Evolutionary conservation across 2,329 filamentous ascomycete genomes (phyloP).

Genomic region (Colletotrichum theobromicola): DNA sequence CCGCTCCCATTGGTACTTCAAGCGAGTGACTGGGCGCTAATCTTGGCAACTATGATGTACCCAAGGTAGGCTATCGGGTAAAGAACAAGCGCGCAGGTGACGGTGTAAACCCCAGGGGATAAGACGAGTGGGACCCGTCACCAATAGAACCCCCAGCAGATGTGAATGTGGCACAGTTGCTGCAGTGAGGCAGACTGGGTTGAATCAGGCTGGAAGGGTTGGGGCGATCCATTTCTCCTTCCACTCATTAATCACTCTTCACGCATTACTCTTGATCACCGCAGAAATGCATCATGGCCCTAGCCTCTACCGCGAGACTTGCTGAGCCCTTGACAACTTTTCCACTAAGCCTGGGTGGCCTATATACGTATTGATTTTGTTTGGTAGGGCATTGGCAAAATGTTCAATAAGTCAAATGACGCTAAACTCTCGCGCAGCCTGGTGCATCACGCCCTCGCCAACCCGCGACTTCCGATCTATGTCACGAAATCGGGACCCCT

Average conservation of each 20-base stretch:
- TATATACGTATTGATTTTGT: too few relatives aligned
- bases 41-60: background rate
- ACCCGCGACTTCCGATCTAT: background rate
- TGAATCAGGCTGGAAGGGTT: background rate
- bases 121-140: background rate
- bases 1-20: too few relatives aligned
- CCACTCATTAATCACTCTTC: too few relatives aligned
- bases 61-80: background rate
- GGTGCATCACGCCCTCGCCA: background rate
- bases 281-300: fast-evolving
- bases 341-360: background rate
- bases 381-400: background rate
- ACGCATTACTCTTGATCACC: background rate
- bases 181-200: background rate
- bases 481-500: background rate
- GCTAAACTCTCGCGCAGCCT: background rate
- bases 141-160: background rate
- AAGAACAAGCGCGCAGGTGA: background rate
- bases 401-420: background rate
- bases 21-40: too few relatives aligned
- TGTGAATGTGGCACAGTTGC: background rate
- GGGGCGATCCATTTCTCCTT: background rate
- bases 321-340: background rate
- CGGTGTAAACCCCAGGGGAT: background rate
- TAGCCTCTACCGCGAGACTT: background rate